Evolutionary conservation across 768 basidiomycete species (phyloP).

Genomic region (Hygrocybe coccinea): DNA sequence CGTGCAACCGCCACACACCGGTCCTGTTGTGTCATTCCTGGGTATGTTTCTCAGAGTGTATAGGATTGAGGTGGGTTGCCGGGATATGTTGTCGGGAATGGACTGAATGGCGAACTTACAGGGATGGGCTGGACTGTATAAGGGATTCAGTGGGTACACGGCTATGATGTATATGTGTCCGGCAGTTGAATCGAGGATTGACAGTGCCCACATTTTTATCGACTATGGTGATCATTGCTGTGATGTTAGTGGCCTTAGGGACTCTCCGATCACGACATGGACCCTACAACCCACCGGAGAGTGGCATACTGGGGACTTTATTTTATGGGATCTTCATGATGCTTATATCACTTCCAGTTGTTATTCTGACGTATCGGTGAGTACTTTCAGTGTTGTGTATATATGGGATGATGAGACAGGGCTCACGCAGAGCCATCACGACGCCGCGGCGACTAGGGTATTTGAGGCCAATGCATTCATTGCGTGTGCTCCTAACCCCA

Average conservation of each 20-base stretch:
- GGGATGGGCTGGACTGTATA: conserved; percentile 75
- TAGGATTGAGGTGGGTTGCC: conserved; percentile 58
- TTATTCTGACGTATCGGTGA: conserved; percentile 74
- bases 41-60: conserved; percentile 69
- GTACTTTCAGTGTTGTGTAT: conserved; percentile 14
- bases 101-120: conserved; percentile 6
- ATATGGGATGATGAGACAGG: neutral
- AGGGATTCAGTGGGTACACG: conserved; percentile 55
- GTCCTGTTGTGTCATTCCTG: conserved; percentile 73
- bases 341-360: conserved; percentile 61
- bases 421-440: conserved; percentile 60
- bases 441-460: conserved; percentile 75
- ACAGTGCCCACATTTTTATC: conserved; percentile 43
- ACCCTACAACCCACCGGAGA: conserved; percentile 57
- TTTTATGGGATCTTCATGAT: conserved; percentile 62
- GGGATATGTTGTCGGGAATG: neutral
- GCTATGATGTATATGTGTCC: neutral
- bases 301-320: conserved; percentile 57
- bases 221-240: conserved; percentile 51
- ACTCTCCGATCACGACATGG: conserved; percentile 57
- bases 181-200: conserved; percentile 2
- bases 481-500: conserved; percentile 72
- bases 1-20: conserved; percentile 63
- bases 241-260: conserved; percentile 56
- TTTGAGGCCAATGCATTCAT: conserved; percentile 49